Percentiles rank a stretch among this genome's conserved stretches.
These are phyloP conservation scores for Naganishia vishniacii DNA, from an alignment of 768 basidiomycete genomes.

Conservation along the genomic window DNA sequence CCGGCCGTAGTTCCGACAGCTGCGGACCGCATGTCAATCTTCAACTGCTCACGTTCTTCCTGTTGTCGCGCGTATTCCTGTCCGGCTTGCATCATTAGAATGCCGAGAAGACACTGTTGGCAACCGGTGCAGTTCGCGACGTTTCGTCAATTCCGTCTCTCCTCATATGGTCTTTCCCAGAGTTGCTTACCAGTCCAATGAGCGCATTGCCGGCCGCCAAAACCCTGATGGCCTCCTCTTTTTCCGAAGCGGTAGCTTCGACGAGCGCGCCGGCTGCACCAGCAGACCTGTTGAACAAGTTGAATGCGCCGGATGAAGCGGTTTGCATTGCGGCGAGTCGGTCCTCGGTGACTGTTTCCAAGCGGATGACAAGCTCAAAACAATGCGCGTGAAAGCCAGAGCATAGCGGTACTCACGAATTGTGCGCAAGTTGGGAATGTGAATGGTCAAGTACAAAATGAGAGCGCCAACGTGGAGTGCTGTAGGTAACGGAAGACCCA, in stretches of 20 bases:
- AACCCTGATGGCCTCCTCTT: slow-evolving; percentile 70
- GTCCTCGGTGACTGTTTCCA: slow-evolving; percentile 7
- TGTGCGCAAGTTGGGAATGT: slow-evolving; percentile 69
- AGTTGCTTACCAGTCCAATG: slow-evolving; percentile 63
- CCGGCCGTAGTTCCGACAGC: slow-evolving; percentile 3
- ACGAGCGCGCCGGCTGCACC: not conserved
- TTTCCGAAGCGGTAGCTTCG: slow-evolving; percentile 56
- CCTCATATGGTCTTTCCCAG: not conserved
- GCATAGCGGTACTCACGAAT: slow-evolving; percentile 53
- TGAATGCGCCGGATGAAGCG: slow-evolving; percentile 2
- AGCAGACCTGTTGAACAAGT: slow-evolving; percentile 12
- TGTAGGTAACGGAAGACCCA: no score
- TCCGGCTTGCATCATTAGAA: slow-evolving; percentile 59
- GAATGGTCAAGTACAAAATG: slow-evolving; percentile 75
- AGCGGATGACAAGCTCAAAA: not conserved
- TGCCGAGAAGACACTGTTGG: slow-evolving; percentile 39
- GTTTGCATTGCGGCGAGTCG: not conserved
- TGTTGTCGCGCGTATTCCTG: slow-evolving; percentile 72
- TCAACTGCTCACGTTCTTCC: slow-evolving; percentile 54
- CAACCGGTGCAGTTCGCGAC: no score
- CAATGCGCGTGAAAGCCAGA: slow-evolving; percentile 35
- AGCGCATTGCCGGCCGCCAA: slow-evolving; percentile 83
- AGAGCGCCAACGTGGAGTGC: slow-evolving; percentile 70
- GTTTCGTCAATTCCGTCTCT: not conserved
- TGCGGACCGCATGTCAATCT: slow-evolving; percentile 49